These are phyloP conservation scores for Ailanthus altissimus DNA, from an alignment of 345 rosid species.

Conservation along the genomic window DNA sequence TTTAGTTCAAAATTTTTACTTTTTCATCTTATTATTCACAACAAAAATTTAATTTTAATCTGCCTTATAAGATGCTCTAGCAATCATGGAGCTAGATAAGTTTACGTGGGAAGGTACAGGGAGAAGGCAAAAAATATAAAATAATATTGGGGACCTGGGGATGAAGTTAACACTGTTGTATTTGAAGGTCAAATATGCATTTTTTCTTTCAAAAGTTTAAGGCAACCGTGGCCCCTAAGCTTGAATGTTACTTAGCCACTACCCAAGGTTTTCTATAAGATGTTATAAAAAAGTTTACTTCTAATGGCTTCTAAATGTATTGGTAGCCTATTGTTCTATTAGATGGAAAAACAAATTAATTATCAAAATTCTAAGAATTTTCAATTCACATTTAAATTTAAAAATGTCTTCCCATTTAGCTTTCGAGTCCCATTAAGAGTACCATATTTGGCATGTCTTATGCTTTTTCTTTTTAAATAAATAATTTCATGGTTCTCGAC, in stretches of 20 bases:
- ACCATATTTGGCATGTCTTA: background rate
- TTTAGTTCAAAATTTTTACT: no score
- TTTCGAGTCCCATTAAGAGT: background rate
- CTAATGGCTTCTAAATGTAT: background rate
- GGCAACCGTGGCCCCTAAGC: background rate
- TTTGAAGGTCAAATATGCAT: background rate
- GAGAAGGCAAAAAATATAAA: background rate
- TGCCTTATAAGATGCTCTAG: slow-evolving; percentile 3
- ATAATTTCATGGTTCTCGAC: background rate
- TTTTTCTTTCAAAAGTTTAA: background rate
- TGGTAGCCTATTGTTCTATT: background rate
- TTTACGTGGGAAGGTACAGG: background rate
- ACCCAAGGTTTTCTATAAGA: background rate
- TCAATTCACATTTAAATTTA: background rate
- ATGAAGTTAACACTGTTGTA: background rate
- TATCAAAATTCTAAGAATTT: background rate
- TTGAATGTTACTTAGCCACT: background rate
- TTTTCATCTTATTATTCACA: no score
- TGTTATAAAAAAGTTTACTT: background rate
- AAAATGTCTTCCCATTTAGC: background rate
- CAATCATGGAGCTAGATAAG: background rate
- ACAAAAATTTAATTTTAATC: background rate
- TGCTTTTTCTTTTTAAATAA: background rate
- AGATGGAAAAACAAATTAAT: background rate
- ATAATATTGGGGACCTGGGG: background rate